These are phyloP conservation scores for Paraglomus occultum DNA, from an alignment of 192 early-diverging fungal species.

Conservation along the genomic window DNA sequence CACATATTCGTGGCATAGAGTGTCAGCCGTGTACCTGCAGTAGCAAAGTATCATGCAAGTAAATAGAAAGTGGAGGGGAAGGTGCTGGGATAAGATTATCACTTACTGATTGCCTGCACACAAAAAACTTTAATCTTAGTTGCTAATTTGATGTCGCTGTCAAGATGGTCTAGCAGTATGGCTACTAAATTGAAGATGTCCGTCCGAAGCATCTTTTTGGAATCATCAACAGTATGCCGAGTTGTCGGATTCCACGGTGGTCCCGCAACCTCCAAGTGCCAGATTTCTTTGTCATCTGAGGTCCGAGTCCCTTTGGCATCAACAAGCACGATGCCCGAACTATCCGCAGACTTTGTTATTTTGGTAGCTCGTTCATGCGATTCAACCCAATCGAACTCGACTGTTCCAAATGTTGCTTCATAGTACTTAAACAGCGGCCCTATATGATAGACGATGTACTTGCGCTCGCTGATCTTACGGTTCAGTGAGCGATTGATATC, in stretches of 20 bases:
- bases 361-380: conserved; percentile 5
- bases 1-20: too few relatives aligned
- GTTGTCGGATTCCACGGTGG: conserved; percentile 29
- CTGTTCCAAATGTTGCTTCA: conserved; percentile 2
- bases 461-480: conserved; percentile 24
- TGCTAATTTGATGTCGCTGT: conserved; percentile 27
- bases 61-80: too few relatives aligned
- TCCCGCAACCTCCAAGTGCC: conserved; percentile 28
- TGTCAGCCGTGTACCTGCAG: too few relatives aligned
- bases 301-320: conserved; percentile 8
- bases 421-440: conserved; percentile 10
- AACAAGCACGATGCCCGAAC: conserved; percentile 26
- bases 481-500: conserved; percentile 22
- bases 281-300: conserved; percentile 18
- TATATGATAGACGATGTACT: conserved; percentile 13
- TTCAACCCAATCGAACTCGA: conserved; percentile 33
- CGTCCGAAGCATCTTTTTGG: conserved; percentile 17
- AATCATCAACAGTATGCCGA: conserved; percentile 22
- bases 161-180: conserved; percentile 21
- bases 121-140: conserved; percentile 33
- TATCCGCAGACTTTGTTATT: conserved; percentile 14
- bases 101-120: conserved; percentile 5
- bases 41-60: too few relatives aligned
- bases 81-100: not conserved
- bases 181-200: conserved; percentile 30